Evolutionary conservation across 108 stramenopile genomes (phyloP).

Genomic region (Nannochloropsis salina): DNA sequence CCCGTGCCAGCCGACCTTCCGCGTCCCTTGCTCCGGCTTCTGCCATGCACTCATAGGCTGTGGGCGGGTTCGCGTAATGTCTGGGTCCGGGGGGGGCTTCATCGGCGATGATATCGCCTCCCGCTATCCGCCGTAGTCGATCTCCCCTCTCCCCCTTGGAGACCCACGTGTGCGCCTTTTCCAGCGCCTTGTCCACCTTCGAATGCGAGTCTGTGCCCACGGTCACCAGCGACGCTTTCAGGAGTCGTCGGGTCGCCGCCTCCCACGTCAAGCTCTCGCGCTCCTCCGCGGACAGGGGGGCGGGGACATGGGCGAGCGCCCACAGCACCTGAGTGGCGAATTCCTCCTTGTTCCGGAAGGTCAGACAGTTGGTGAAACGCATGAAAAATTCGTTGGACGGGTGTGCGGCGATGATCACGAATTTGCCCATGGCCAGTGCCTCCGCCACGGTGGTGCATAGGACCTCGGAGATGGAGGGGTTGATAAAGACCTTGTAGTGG

Average conservation of each 20-base stretch:
- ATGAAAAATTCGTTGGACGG: constrained; percentile 80
- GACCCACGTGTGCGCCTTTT: background rate
- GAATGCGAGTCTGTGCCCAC: background rate
- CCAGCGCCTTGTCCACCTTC: constrained; percentile 13
- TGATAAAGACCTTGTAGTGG: constrained; percentile 77
- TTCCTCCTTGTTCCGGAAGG: constrained; percentile 65
- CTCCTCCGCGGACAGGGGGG: constrained; percentile 65
- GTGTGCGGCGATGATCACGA: constrained; percentile 71
- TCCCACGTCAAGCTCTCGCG: constrained; percentile 72
- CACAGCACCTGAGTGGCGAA: constrained; percentile 43
- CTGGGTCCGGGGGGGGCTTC: background rate
- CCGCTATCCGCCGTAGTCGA: background rate
- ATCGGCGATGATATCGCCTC: background rate
- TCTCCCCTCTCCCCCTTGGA: constrained; percentile 17
- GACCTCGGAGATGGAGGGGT: constrained; percentile 80
- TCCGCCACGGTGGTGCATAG: constrained; percentile 89
- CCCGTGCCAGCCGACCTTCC: background rate
- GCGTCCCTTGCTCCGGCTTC: background rate
- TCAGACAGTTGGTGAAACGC: constrained; percentile 60
- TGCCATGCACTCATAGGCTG: background rate
- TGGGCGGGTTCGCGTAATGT: background rate
- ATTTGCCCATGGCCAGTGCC: constrained; percentile 92
- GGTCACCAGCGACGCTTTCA: constrained; percentile 47
- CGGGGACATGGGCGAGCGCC: constrained; percentile 53
- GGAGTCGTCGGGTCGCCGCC: constrained; percentile 81